A percentile compares a stretch with the other conserved stretches of the same genome.
These are phyloP conservation scores for Phytopythium litorale DNA, from an alignment of 352 stramenopile species.

Conservation along the genomic window DNA sequence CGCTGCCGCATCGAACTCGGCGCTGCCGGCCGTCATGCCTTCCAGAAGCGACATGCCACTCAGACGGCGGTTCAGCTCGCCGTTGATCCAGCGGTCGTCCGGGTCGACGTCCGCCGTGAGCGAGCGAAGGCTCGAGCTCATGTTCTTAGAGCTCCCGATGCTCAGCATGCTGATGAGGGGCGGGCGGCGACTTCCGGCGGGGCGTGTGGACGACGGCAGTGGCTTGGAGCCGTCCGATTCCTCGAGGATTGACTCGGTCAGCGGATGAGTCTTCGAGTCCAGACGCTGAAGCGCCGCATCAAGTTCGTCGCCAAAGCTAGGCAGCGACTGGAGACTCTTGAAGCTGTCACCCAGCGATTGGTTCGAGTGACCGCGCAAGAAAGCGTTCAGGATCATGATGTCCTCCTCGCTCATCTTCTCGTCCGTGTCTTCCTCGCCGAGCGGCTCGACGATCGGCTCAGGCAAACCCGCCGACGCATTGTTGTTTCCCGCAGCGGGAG, in stretches of 20 bases:
- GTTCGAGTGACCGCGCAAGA: constrained; percentile 48
- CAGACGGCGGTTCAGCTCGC: constrained; percentile 37
- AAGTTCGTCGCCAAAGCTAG: constrained; percentile 30
- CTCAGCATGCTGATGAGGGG: constrained; percentile 51
- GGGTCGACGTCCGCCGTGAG: constrained; percentile 45
- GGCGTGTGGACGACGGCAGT: constrained; percentile 1
- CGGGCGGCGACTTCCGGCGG: constrained; percentile 11
- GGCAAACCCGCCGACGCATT: constrained; percentile 14
- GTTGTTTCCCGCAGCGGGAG: background rate
- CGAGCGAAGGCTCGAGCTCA: constrained; percentile 44
- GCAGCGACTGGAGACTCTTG: constrained; percentile 32
- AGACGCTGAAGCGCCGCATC: constrained; percentile 31
- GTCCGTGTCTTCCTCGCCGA: constrained; percentile 32
- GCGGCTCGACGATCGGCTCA: constrained; percentile 37
- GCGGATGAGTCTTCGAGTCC: constrained; percentile 20
- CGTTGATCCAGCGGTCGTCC: constrained; percentile 46
- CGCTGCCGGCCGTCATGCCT: constrained; percentile 21
- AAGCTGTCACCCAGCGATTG: constrained; percentile 35
- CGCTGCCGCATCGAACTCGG: constrained; percentile 19
- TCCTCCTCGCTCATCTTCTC: constrained; percentile 57
- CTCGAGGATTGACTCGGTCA: constrained; percentile 10
- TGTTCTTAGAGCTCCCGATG: constrained; percentile 39
- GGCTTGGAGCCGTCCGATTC: constrained; percentile 19
- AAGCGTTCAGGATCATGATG: constrained; percentile 57
- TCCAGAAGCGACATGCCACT: constrained; percentile 46